Evolutionary conservation across 2,329 filamentous ascomycete genomes (phyloP).

Genomic region (Cladosporium sp.): DNA sequence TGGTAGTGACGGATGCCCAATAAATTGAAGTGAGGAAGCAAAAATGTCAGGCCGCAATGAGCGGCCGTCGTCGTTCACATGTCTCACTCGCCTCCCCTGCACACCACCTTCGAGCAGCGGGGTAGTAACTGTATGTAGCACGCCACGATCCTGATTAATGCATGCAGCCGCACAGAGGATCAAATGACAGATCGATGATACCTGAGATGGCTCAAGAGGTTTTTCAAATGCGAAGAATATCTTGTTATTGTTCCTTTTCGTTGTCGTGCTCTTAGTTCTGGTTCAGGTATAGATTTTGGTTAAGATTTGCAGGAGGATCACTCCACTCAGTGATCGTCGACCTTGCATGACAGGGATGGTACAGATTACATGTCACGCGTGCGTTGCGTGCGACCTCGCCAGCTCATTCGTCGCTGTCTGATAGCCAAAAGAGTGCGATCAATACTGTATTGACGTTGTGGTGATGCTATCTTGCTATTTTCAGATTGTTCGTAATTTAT

Average conservation of each 20-base stretch:
- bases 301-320: neutral
- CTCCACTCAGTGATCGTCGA: neutral
- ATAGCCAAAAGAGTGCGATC: neutral
- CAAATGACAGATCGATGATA: neutral
- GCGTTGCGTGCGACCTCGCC: neutral
- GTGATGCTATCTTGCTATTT: neutral
- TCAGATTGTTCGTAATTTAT: neutral
- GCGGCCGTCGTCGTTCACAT: neutral
- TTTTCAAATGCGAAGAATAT: neutral
- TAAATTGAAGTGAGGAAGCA: neutral
- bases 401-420: neutral
- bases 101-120: constrained; percentile 3
- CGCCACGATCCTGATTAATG: neutral
- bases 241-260: neutral
- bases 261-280: neutral
- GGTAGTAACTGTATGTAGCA: neutral
- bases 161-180: neutral
- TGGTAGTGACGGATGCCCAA: too few relatives aligned
- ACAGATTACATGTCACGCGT: neutral
- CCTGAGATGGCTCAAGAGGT: neutral
- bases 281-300: neutral
- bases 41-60: neutral
- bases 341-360: neutral
- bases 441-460: neutral
- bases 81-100: neutral